Conservation (phyloP, 2,329 filamentous ascomycete genomes). For the Paracorniculantispora psalliotae region DNA sequence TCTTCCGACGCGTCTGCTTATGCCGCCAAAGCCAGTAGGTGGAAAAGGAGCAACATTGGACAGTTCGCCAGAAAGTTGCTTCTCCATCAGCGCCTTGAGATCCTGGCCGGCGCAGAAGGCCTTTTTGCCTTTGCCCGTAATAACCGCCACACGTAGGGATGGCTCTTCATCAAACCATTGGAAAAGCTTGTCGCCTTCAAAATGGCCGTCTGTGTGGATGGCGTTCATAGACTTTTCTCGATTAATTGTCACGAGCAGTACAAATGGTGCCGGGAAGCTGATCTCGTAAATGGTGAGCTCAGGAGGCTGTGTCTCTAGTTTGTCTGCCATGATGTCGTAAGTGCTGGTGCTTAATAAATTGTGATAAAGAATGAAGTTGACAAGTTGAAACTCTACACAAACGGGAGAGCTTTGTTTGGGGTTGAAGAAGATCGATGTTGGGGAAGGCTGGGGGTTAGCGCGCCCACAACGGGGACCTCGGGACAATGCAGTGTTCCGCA, state of each 20-base stretch:
- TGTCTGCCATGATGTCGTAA: constrained; percentile 12
- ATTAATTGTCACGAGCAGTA: constrained; percentile 50
- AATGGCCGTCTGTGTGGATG: constrained; percentile 37
- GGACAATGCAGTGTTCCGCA: neutral
- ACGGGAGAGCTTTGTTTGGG: too few relatives aligned
- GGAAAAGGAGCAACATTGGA: constrained; percentile 24
- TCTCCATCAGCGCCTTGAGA: constrained; percentile 46
- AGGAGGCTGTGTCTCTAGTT: constrained; percentile 16
- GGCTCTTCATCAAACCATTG: constrained; percentile 50
- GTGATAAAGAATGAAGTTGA: too few relatives aligned
- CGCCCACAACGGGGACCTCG: constrained; percentile 5
- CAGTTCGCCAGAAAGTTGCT: constrained; percentile 12
- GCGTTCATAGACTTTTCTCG: constrained; percentile 45
- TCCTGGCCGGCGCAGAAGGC: constrained; percentile 54
- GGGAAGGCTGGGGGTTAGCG: neutral
- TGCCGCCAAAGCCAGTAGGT: constrained; percentile 39
- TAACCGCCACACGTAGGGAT: constrained; percentile 40
- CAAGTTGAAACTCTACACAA: neutral
- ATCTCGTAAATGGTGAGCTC: constrained; percentile 24
- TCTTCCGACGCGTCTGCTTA: constrained; percentile 52
- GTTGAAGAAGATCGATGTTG: neutral
- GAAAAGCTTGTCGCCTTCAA: constrained; percentile 44
- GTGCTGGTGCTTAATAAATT: too few relatives aligned
- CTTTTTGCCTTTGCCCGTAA: constrained; percentile 47
- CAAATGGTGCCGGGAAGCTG: constrained; percentile 40